These are phyloP conservation scores for Cyclostephanos tholiformis DNA, from an alignment of 108 stramenopile species.

Conservation along the genomic window DNA sequence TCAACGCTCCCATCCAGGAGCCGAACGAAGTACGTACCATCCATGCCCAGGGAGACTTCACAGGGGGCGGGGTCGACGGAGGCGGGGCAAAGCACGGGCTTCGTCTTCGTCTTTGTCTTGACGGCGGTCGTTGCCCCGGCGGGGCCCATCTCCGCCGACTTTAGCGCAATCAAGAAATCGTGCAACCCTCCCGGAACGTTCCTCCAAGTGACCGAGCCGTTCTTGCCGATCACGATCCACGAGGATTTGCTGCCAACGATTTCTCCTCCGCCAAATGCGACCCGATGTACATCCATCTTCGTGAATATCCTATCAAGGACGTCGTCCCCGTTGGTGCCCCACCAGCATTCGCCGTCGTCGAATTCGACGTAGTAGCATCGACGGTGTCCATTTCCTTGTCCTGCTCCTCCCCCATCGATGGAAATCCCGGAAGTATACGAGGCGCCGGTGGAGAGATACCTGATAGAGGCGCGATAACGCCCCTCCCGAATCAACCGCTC, in stretches of 20 bases:
- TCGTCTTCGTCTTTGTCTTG: not conserved
- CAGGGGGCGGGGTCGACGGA: constrained; percentile 61
- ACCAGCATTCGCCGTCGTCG: constrained; percentile 71
- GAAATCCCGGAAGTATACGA: not conserved
- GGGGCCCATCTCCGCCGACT: constrained; percentile 12
- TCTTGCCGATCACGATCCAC: constrained; percentile 66
- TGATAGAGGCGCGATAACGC: constrained; percentile 23
- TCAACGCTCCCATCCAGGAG: constrained; percentile 80
- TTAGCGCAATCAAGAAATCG: constrained; percentile 44
- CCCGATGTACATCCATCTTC: constrained; percentile 64
- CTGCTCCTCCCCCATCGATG: not conserved
- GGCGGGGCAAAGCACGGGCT: not conserved
- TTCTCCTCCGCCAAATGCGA: constrained; percentile 72
- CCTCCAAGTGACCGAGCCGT: constrained; percentile 77
- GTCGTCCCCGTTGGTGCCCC: constrained; percentile 61
- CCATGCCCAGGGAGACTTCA: constrained; percentile 76
- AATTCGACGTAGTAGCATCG: constrained; percentile 75
- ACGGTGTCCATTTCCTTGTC: constrained; percentile 2
- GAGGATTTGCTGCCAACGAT: constrained; percentile 6
- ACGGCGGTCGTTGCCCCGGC: not conserved
- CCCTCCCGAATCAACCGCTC: constrained; percentile 26
- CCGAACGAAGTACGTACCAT: constrained; percentile 71
- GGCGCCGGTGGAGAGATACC: constrained; percentile 70
- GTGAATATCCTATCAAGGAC: constrained; percentile 59
- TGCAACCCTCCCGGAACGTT: constrained; percentile 74